Percentiles rank a stretch among this genome's conserved stretches.
Conservation (phyloP, 306 rosid species). For the Gillenia trifoliata region DNA sequence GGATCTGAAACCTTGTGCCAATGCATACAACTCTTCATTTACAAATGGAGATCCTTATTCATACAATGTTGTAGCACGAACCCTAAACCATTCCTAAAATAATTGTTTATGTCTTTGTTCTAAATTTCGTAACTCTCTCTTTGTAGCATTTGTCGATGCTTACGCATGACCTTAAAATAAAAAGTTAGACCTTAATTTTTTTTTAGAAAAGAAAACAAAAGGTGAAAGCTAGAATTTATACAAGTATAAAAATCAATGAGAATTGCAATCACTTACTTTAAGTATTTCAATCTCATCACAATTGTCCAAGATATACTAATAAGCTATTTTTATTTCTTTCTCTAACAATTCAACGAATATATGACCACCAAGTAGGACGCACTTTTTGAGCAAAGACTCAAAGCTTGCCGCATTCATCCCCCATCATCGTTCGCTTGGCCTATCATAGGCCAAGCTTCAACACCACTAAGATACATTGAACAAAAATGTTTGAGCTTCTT, state of each 20-base stretch:
- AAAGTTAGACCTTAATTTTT: not conserved
- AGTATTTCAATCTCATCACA: not conserved
- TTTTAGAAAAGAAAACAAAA: not conserved
- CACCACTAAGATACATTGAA: not conserved
- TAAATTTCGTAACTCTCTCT: not conserved
- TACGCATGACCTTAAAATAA: not conserved
- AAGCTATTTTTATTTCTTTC: too few relatives aligned
- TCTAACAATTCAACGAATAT: not conserved
- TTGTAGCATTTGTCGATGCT: not conserved
- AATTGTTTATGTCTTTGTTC: not conserved
- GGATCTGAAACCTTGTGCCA: not conserved
- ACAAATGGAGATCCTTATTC: not conserved
- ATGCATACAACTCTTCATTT: not conserved
- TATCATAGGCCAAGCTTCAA: not conserved
- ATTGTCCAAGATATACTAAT: conserved; percentile 2
- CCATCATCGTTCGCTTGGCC: not conserved
- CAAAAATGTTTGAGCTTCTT: not conserved
- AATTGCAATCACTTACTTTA: conserved; percentile 1
- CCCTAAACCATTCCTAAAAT: not conserved
- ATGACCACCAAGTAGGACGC: not conserved
- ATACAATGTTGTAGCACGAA: not conserved
- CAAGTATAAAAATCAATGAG: too few relatives aligned
- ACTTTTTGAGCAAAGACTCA: not conserved
- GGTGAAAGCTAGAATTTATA: not conserved
- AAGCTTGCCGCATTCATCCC: too few relatives aligned